phyloP scores from a whole-genome alignment of 352 stramenopile genomes.

The Pythium rhizo-oryzae region DNA sequence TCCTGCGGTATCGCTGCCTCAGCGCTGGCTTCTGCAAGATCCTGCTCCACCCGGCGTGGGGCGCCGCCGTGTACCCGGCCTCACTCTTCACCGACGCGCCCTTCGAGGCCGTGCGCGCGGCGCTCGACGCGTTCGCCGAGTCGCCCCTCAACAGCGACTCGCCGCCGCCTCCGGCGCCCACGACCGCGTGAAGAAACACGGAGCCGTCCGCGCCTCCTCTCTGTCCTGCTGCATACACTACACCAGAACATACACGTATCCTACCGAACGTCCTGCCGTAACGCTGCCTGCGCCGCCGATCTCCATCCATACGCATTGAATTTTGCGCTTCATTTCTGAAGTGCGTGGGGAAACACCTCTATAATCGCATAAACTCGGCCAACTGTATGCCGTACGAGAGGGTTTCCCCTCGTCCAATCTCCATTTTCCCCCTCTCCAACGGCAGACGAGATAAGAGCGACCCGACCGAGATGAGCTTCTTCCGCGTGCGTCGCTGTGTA shows the following conservation, averaged over 20 bases:
- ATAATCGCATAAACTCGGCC: neutral
- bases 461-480: conserved; percentile 19
- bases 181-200: neutral
- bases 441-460: neutral
- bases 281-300: no score
- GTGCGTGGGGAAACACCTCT: neutral
- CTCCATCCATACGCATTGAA: no score
- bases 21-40: conserved; percentile 97
- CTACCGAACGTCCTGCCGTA: neutral
- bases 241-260: no score
- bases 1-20: conserved; percentile 82
- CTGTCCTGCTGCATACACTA: no score
- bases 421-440: neutral
- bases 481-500: conserved; percentile 43
- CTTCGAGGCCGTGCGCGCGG: conserved; percentile 70
- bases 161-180: neutral
- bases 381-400: neutral
- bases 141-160: conserved; percentile 11
- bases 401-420: neutral
- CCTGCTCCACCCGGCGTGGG: conserved; percentile 95
- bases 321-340: neutral
- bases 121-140: conserved; percentile 37
- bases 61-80: conserved; percentile 94
- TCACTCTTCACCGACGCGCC: conserved; percentile 97
- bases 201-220: no score